Conservation (phyloP, 1,284 basidiomycete genomes). For the Cryptococcus jaspeensis region DNA sequence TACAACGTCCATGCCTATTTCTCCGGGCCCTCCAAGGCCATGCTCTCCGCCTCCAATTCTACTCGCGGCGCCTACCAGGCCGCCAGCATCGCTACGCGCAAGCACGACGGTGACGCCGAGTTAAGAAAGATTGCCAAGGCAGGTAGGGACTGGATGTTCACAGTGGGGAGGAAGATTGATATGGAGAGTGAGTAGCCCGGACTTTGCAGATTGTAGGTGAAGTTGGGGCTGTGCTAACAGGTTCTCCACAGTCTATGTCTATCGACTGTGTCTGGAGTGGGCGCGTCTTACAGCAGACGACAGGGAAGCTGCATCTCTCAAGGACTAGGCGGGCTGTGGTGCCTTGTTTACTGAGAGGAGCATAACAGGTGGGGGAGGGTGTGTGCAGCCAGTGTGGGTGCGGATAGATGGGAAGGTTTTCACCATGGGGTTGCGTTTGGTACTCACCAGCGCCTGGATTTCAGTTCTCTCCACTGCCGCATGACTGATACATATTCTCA, state of each 20-base stretch:
- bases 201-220: conserved; percentile 55
- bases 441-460: too few relatives aligned
- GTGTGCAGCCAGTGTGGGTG: too few relatives aligned
- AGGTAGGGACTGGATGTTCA: conserved; percentile 85
- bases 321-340: conserved; percentile 12
- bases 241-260: conserved; percentile 61
- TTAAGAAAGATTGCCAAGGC: conserved; percentile 77
- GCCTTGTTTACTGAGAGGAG: too few relatives aligned
- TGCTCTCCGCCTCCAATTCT: conserved; percentile 58
- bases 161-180: conserved; percentile 73
- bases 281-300: conserved; percentile 79
- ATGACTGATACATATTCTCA: too few relatives aligned
- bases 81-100: conserved; percentile 47
- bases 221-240: neutral
- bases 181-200: conserved; percentile 71
- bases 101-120: conserved; percentile 67
- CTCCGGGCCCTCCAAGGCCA: conserved; percentile 69
- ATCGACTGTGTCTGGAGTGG: conserved; percentile 84
- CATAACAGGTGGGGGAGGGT: too few relatives aligned
- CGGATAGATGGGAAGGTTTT: too few relatives aligned
- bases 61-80: conserved; percentile 45
- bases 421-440: too few relatives aligned
- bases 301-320: conserved; percentile 63
- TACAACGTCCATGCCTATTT: conserved; percentile 91
- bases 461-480: too few relatives aligned